These are phyloP conservation scores for Leccinum olivaceoglutinosum DNA, from an alignment of 1,284 basidiomycete species.

Conservation along the genomic window DNA sequence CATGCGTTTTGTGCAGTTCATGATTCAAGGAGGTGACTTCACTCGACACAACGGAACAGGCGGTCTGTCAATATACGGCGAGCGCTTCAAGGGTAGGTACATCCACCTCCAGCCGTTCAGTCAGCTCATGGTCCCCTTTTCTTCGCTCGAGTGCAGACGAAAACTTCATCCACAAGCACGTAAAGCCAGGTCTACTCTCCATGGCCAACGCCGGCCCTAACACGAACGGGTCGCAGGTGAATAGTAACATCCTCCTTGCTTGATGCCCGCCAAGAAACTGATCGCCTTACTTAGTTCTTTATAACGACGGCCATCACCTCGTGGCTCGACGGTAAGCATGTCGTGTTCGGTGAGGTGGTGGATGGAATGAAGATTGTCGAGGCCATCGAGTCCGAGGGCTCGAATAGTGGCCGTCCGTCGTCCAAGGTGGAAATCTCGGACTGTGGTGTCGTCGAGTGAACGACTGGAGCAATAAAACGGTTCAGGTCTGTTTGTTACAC, in stretches of 20 bases:
- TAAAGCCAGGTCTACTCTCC: conserved; percentile 76
- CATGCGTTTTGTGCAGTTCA: conserved; percentile 48
- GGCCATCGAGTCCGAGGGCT: conserved; percentile 64
- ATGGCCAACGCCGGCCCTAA: conserved; percentile 84
- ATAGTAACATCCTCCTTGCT: conserved; percentile 6
- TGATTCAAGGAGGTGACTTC: conserved; percentile 83
- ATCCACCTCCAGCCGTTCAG: no score
- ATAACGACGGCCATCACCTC: conserved; percentile 78
- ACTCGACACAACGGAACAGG: conserved; percentile 78
- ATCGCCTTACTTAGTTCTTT: conserved; percentile 57
- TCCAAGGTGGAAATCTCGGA: conserved; percentile 56
- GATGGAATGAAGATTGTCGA: conserved; percentile 77
- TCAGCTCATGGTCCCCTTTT: neutral
- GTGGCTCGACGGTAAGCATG: conserved; percentile 79
- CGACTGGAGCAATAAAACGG: neutral
- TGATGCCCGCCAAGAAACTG: neutral
- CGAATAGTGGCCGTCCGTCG: conserved; percentile 48
- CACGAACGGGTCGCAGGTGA: conserved; percentile 69
- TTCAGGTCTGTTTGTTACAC: neutral
- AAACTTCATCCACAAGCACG: conserved; percentile 80
- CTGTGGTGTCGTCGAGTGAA: conserved; percentile 46
- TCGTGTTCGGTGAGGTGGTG: conserved; percentile 83
- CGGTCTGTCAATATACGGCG: conserved; percentile 88
- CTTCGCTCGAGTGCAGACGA: conserved; percentile 55
- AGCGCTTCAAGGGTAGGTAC: conserved; percentile 62